Conservation (phyloP, 2,329 filamentous ascomycete species). For the Drechslerella stenobrocha region DNA sequence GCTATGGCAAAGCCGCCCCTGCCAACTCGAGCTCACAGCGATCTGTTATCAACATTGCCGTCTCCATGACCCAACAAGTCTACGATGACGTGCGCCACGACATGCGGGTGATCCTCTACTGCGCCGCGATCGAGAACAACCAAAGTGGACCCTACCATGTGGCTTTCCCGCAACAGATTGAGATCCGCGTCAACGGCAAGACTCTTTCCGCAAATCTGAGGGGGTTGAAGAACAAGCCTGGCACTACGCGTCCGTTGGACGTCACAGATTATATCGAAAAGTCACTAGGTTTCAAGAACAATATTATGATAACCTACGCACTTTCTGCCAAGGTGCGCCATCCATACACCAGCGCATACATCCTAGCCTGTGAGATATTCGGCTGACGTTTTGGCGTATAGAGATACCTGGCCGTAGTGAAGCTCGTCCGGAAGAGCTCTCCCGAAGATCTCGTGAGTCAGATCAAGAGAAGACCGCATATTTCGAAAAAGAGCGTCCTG, state of each 20-base stretch:
- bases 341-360: background rate
- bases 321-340: conserved; percentile 78
- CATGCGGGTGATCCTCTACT: conserved; percentile 32
- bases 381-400: conserved; percentile 56
- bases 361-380: too few relatives aligned
- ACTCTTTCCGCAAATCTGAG: conserved; percentile 92
- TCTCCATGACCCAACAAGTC: conserved; percentile 12
- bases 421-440: conserved; percentile 73
- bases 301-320: conserved; percentile 84
- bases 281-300: conserved; percentile 71
- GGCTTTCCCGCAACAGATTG: conserved; percentile 86
- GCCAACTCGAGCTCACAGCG: background rate
- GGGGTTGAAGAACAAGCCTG: conserved; percentile 92
- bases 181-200: conserved; percentile 84
- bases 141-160: conserved; percentile 63
- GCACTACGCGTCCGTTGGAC: conserved; percentile 89
- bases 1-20: background rate
- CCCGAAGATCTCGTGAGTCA: conserved; percentile 71
- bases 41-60: conserved; percentile 14
- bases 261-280: conserved; percentile 76
- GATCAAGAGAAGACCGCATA: conserved; percentile 70
- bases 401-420: conserved; percentile 62
- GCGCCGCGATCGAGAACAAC: conserved; percentile 15
- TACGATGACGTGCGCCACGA: conserved; percentile 22
- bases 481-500: conserved; percentile 79